Evolutionary conservation across 805 yeast species (phyloP).

Genomic region (Saturnispora halmiae): DNA sequence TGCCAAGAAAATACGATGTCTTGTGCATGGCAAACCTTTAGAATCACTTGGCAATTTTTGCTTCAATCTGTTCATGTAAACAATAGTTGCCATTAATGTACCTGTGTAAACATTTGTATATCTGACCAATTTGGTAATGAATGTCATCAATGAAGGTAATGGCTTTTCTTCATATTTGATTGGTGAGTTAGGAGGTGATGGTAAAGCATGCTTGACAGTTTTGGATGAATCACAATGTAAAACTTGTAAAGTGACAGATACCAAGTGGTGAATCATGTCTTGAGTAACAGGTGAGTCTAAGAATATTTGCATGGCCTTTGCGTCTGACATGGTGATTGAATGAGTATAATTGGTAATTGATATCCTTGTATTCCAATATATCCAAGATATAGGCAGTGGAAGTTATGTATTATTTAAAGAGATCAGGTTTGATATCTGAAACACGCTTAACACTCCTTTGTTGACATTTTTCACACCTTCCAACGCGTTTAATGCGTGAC

Average conservation of each 20-base stretch:
- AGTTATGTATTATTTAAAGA: slow-evolving; percentile 1
- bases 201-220: slow-evolving; percentile 28
- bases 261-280: slow-evolving; percentile 64
- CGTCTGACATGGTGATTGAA: slow-evolving; percentile 33
- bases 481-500: slow-evolving; percentile 4
- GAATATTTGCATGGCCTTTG: slow-evolving; percentile 50
- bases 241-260: slow-evolving; percentile 56
- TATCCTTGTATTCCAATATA: too few species aligned
- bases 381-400: too few species aligned
- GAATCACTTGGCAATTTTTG: slow-evolving; percentile 59
- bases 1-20: slow-evolving; percentile 69
- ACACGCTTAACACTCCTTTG: slow-evolving; percentile 11
- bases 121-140: slow-evolving; percentile 61
- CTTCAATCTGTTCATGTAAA: slow-evolving; percentile 55
- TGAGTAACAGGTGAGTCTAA: slow-evolving; percentile 61
- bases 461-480: slow-evolving; percentile 1
- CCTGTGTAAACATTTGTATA: slow-evolving; percentile 77
- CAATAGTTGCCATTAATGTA: slow-evolving; percentile 62
- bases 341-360: too few species aligned
- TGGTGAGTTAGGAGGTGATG: slow-evolving; percentile 27
- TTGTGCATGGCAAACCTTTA: slow-evolving; percentile 69
- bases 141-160: slow-evolving; percentile 65
- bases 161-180: slow-evolving; percentile 30
- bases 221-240: slow-evolving; percentile 46
- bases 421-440: background rate